phyloP scores from a whole-genome alignment of 176 grass and related monocot genomes.

The Urochloa ruziziensis region DNA sequence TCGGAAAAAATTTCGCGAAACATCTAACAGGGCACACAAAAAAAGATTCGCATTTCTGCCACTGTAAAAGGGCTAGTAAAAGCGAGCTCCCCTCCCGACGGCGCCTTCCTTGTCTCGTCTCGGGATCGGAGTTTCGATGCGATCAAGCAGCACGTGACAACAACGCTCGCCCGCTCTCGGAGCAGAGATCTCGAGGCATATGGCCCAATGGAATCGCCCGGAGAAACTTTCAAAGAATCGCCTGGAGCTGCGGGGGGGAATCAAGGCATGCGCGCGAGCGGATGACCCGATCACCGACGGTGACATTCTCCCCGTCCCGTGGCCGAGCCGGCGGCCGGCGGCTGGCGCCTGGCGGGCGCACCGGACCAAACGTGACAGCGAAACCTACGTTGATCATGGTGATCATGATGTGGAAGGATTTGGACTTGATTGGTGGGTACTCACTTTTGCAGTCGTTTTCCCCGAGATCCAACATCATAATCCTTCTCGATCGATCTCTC shows the following conservation, averaged over 20 bases:
- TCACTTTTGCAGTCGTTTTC: not conserved
- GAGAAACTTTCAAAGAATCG: no score
- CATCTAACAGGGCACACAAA: no score
- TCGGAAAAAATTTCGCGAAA: no score
- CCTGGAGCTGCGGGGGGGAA: not conserved
- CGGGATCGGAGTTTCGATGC: not conserved
- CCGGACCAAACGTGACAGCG: not conserved
- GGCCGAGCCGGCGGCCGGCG: not conserved
- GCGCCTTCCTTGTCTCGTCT: not conserved
- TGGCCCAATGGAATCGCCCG: not conserved
- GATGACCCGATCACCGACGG: not conserved
- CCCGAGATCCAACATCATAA: no score
- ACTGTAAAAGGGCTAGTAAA: not conserved
- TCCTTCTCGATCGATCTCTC: no score
- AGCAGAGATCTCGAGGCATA: not conserved
- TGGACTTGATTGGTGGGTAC: not conserved
- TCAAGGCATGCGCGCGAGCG: not conserved
- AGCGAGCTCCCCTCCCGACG: not conserved
- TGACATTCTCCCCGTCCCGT: not conserved
- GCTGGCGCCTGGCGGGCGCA: not conserved
- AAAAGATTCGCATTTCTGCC: not conserved
- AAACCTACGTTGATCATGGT: not conserved
- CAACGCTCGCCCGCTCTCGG: no score
- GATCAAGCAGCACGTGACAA: not conserved
- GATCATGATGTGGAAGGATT: no score